A percentile compares a stretch with the other conserved stretches of the same genome.
phyloP scores from a whole-genome alignment of 2,329 filamentous ascomycete species.

The Penicillium rolfsii region DNA sequence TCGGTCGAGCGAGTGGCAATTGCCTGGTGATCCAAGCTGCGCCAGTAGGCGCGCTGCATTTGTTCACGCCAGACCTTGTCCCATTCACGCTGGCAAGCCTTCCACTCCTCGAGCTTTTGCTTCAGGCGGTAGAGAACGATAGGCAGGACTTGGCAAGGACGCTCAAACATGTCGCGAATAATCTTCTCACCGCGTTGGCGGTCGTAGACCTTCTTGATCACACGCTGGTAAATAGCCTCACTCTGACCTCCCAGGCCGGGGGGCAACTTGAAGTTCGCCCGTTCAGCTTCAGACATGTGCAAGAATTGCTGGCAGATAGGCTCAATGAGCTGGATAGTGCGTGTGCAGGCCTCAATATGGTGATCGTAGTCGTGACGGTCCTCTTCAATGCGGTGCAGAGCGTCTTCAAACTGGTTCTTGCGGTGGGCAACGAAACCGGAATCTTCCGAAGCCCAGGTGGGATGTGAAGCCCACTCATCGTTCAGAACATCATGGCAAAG shows the following conservation, averaged over 20 bases:
- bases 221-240: constrained; percentile 93
- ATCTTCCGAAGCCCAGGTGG: constrained; percentile 98
- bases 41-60: constrained; percentile 92
- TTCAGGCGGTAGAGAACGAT: constrained; percentile 87
- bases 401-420: constrained; percentile 94
- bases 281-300: constrained; percentile 73
- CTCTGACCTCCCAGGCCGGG: constrained; percentile 86
- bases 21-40: constrained; percentile 94
- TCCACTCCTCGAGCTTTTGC: constrained; percentile 97
- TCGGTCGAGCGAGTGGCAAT: constrained; percentile 85
- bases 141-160: constrained; percentile 85
- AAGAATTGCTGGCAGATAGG: constrained; percentile 90
- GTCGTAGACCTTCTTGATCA: constrained; percentile 97
- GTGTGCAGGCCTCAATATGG: constrained; percentile 92
- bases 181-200: constrained; percentile 80
- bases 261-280: constrained; percentile 76
- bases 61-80: constrained; percentile 98
- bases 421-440: constrained; percentile 96
- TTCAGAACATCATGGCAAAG: constrained; percentile 92
- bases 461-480: constrained; percentile 97
- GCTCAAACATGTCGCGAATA: constrained; percentile 80
- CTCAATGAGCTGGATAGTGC: constrained; percentile 94
- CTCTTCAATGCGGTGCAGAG: constrained; percentile 93
- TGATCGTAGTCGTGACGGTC: constrained; percentile 98
- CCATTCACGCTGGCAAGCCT: constrained; percentile 95